phyloP scores from a whole-genome alignment of 371 early-diverging fungal species.

The Zancudomyces culisetae region DNA sequence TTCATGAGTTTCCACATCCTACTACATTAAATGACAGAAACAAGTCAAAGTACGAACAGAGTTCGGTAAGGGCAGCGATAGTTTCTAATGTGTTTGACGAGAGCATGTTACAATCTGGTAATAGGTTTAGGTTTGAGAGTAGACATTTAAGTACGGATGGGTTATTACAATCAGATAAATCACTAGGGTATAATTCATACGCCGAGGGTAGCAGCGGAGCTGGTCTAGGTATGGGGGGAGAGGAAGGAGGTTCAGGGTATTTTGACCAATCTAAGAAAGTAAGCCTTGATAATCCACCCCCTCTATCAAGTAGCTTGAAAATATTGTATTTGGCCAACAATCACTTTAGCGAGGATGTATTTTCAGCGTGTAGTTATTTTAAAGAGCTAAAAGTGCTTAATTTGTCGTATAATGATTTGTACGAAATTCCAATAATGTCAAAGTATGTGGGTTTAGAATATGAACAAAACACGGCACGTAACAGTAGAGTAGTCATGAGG shows the following conservation, averaged over 20 bases:
- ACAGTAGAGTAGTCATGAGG: too few relatives aligned
- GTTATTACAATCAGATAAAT: not conserved
- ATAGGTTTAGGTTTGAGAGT: too few relatives aligned
- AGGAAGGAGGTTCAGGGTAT: not conserved
- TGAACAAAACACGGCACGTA: too few relatives aligned
- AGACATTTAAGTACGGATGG: not conserved
- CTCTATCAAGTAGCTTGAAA: conserved; percentile 26
- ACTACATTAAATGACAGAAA: conserved; percentile 14
- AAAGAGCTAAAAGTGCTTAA: conserved; percentile 57
- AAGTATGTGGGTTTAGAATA: too few relatives aligned
- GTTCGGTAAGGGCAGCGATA: conserved; percentile 19
- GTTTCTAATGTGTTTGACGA: conserved; percentile 14
- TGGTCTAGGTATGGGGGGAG: not conserved
- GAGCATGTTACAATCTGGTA: not conserved
- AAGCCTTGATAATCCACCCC: conserved; percentile 20
- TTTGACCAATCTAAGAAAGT: conserved; percentile 1
- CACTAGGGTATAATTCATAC: not conserved
- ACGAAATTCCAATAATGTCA: conserved; percentile 36
- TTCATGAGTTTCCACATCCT: conserved; percentile 48
- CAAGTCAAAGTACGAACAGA: conserved; percentile 16
- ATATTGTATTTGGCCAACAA: conserved; percentile 62
- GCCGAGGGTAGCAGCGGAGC: not conserved
- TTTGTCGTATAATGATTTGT: conserved; percentile 63
- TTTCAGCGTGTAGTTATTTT: conserved; percentile 46
- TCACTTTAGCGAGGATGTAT: conserved; percentile 64